These are phyloP conservation scores for Fusarium vanettenii DNA, from an alignment of 2,329 filamentous ascomycete species.

Conservation along the genomic window DNA sequence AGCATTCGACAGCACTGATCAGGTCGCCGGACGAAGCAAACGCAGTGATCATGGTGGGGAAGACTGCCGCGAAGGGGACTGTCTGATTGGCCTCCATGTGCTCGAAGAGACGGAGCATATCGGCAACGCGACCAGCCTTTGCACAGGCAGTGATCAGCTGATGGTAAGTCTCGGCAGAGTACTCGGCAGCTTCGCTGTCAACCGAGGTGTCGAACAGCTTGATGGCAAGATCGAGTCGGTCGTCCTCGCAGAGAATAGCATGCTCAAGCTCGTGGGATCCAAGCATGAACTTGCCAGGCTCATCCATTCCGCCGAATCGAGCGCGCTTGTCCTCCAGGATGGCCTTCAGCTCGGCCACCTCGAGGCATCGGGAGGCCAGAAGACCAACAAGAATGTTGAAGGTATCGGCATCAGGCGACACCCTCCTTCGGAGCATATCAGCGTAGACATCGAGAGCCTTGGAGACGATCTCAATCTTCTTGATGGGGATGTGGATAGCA, in stretches of 20 bases:
- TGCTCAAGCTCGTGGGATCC: conserved; percentile 88
- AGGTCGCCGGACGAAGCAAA: conserved; percentile 87
- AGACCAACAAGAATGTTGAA: conserved; percentile 90
- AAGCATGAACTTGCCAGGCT: conserved; percentile 87
- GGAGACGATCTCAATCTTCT: conserved; percentile 85
- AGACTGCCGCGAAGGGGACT: conserved; percentile 82
- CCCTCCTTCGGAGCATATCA: conserved; percentile 90
- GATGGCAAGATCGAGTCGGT: conserved; percentile 85
- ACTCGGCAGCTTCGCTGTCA: conserved; percentile 69
- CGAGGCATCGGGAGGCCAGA: conserved; percentile 82
- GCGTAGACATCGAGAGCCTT: conserved; percentile 96
- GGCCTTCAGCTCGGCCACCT: conserved; percentile 79
- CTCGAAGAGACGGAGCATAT: conserved; percentile 91
- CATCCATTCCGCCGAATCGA: conserved; percentile 87
- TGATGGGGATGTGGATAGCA: conserved; percentile 82
- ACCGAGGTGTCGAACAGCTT: conserved; percentile 86
- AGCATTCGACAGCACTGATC: conserved; percentile 90
- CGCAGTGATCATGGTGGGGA: conserved; percentile 94
- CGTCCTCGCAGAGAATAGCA: conserved; percentile 87
- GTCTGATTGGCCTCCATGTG: conserved; percentile 88
- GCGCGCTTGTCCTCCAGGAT: conserved; percentile 82
- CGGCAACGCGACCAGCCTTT: conserved; percentile 79
- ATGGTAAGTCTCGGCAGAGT: conserved; percentile 86
- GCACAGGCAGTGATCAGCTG: conserved; percentile 90
- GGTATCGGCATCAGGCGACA: conserved; percentile 84